Base-by-base conservation (phyloP, 2,329 filamentous ascomycete genomes). In the Epichloe festucae region DNA sequence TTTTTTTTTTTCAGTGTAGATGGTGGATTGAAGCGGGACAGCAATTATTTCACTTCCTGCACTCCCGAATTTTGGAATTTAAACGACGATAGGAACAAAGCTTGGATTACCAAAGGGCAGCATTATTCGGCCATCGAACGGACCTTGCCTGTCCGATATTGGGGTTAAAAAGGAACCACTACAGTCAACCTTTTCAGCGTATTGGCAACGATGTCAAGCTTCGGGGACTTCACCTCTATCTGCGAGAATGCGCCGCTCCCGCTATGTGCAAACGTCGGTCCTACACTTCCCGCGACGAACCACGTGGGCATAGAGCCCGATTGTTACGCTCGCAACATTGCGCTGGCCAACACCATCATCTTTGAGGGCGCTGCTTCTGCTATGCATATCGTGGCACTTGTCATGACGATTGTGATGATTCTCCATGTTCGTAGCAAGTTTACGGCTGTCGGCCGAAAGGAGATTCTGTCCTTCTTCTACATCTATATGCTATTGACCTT, bases 391-490 rank as follows among this genome's bases (percentile, higher is more conserved):
- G 73, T 86, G 52, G 88, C 91, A 14, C 74, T 98, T 54, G 74
- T 83, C 60, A 96, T 98, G 91, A 94, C 89, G 4, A 86, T 91
- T 8, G 85, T 95, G 62, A 98, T 98, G 93, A 89, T 98, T 55
- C 76, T 98, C 57, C 93, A 98, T 68, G 87, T 98, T 56, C 81
- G 93, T 61, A 91, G 88, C 62, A 98, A 98, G 72, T 98, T 98
- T 69, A 98, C 93, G 21, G 93, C 93, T 62, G 93, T 98, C 60
- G 91, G 82, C 53, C 79, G 79, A 53, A 81, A 80, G 65, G 79
- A 84, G 67, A 82, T 84, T 56, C 86, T 88, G 48, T 87, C 85
- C 47, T 97, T 98, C 76, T 98, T 98, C 76, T 97, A 97, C 73
- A 77, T 95, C 57, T 98, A 95, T 74, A 86, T 95, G 77, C 75